Percentiles rank a stretch among this genome's conserved stretches.
Conservation (phyloP, 163 green algal species). For the Volvox carteri region DNA sequence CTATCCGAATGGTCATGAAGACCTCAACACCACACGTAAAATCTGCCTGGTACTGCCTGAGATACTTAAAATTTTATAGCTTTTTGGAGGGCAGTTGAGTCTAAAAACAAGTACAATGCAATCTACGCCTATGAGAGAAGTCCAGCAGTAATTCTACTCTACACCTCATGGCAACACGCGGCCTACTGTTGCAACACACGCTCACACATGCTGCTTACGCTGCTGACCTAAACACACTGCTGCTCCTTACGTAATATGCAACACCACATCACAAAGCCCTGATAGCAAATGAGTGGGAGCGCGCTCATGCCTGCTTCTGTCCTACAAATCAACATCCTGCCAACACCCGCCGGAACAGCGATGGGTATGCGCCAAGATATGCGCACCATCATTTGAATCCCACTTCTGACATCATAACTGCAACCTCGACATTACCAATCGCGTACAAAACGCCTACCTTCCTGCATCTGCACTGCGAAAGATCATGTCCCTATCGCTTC, state of each 20-base stretch:
- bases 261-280: slow-evolving; percentile 17
- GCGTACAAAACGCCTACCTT: slow-evolving; percentile 33
- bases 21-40: slow-evolving; percentile 19
- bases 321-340: slow-evolving; percentile 32
- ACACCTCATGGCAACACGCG: neutral
- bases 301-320: slow-evolving; percentile 9
- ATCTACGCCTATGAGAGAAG: slow-evolving; percentile 30
- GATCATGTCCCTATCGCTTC: slow-evolving; percentile 1
- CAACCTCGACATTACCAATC: slow-evolving; percentile 27
- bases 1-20: slow-evolving; percentile 12
- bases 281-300: neutral
- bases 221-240: slow-evolving; percentile 39
- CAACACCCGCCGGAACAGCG: neutral
- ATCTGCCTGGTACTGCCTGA: slow-evolving; percentile 37
- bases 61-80: slow-evolving; percentile 33
- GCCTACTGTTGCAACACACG: slow-evolving; percentile 22
- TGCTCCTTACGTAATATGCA: slow-evolving; percentile 8
- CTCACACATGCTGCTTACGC: slow-evolving; percentile 27
- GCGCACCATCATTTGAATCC: neutral
- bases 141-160: slow-evolving; percentile 27
- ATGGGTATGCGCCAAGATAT: neutral
- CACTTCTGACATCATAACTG: neutral
- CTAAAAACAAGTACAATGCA: slow-evolving; percentile 10
- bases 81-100: slow-evolving; percentile 2
- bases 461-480: slow-evolving; percentile 24